Evolutionary conservation across 2,329 filamentous ascomycete genomes (phyloP), one percentile per base, ranked within the genome.

Genomic region (Aspergillus sergii): DNA sequence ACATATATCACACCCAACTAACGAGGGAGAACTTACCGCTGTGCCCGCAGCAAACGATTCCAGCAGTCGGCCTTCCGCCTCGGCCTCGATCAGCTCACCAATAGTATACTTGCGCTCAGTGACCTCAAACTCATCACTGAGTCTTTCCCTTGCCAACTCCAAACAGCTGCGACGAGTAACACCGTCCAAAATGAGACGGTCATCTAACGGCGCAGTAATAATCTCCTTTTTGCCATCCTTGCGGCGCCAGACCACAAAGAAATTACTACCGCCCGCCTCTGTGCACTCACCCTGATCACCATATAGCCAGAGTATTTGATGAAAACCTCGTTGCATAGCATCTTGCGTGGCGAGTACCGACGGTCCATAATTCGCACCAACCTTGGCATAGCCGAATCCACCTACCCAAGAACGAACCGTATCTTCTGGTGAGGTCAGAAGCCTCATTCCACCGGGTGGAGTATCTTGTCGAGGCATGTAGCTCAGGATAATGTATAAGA

Each of bases 291-390:
- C 86, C 67, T 93, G 83, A 23, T 85, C 76, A 1, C 92, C 92
- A 73, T 94, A 94, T 57, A 96, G 84, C 93, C 93, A 97, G 16
- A 97, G 84, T 60, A 96, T 89, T 83, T 96, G 93, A 74, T 93
- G 86, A 80, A 87, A 97, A 0, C 93, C 93, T n/a, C 86, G 81
- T 19, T 79, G 80, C 53, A 86, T 81, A 7, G 93, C 93, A 75
- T 93, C 91, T 14, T 84, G 84, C 30, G 91, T 91, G 7, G 92
- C 92, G 50, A 92, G 83, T 46, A 97, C 83, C 14, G 86, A 88
- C 19, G 93, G 93, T 0, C 92, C 93, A 78, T 96, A 96, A 82
- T 96, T 96, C 63, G 92, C 93, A 60, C 93, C 93, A 34, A 96
- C 86, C 80, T 97, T 96, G 62, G 92, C 92, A 73, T 90, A 93